phyloP scores from a whole-genome alignment of 148 eudicot species.

The Rhododendron vialii region DNA sequence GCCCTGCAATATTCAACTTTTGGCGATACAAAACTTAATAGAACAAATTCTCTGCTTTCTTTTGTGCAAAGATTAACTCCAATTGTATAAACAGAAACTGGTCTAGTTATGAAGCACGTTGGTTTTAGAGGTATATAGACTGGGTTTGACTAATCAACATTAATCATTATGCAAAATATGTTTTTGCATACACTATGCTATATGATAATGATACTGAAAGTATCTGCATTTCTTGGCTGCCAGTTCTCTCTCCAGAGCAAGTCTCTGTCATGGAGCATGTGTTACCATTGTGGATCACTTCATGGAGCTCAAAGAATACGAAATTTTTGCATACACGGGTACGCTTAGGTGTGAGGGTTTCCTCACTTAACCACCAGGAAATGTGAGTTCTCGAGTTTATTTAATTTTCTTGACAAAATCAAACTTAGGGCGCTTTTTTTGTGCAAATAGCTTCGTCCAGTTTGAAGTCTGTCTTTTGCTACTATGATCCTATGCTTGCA shows the following conservation, averaged over 20 bases:
- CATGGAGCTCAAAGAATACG: constrained; percentile 45
- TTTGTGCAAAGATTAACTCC: neutral
- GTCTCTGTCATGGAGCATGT: constrained; percentile 74
- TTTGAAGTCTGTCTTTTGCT: neutral
- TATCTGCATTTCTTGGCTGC: constrained; percentile 13
- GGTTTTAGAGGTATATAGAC: neutral
- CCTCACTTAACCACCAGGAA: constrained; percentile 50
- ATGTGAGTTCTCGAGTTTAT: constrained; percentile 53
- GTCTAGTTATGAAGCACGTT: neutral
- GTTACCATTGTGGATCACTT: constrained; percentile 72
- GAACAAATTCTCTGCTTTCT: neutral
- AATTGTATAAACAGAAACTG: neutral
- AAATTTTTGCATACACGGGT: constrained; percentile 44
- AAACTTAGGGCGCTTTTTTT: neutral
- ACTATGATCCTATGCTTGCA: neutral
- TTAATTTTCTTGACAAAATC: neutral
- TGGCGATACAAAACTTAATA: neutral
- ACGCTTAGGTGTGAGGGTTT: constrained; percentile 63
- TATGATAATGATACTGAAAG: constrained; percentile 10
- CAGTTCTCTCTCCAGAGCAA: constrained; percentile 74
- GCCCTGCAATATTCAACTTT: neutral
- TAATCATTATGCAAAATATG: neutral
- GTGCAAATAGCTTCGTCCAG: neutral
- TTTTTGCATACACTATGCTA: neutral
- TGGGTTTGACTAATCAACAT: neutral